Evolutionary conservation across 23 red algal species (phyloP).

Genomic region (Gracilaria caudata): DNA sequence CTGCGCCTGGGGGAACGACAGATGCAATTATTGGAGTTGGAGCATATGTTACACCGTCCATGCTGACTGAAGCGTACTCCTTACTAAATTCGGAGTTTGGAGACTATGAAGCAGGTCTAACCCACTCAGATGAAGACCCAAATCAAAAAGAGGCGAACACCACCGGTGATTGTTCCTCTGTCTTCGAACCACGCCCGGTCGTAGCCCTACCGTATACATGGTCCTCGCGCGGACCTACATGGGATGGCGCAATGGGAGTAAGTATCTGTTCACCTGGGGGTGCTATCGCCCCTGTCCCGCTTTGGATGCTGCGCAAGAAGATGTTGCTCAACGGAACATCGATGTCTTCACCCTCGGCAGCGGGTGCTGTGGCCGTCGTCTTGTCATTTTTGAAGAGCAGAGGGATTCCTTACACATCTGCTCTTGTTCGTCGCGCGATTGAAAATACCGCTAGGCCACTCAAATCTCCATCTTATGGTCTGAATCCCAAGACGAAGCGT

Average conservation of each 20-base stretch:
- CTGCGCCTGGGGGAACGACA: slow-evolving; percentile 78
- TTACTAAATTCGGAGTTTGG: slow-evolving; percentile 64
- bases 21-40: slow-evolving; percentile 74
- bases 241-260: slow-evolving; percentile 75
- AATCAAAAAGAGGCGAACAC: not conserved
- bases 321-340: slow-evolving; percentile 78
- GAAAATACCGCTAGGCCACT: slow-evolving; percentile 76
- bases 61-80: slow-evolving; percentile 79
- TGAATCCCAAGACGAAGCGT: slow-evolving; percentile 14
- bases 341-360: slow-evolving; percentile 79
- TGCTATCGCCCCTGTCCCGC: slow-evolving; percentile 69
- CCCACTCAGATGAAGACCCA: not conserved
- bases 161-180: not conserved
- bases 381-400: slow-evolving; percentile 57
- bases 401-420: slow-evolving; percentile 64
- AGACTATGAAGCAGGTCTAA: not conserved
- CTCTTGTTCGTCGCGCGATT: slow-evolving; percentile 67
- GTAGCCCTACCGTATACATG: slow-evolving; percentile 75
- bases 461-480: slow-evolving; percentile 4
- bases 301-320: slow-evolving; percentile 74
- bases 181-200: not conserved
- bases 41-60: slow-evolving; percentile 75
- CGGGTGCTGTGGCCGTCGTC: slow-evolving; percentile 71
- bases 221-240: slow-evolving; percentile 60
- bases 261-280: slow-evolving; percentile 74